Conservation (phyloP, 306 rosid genomes). For the Lupinus albus region DNA sequence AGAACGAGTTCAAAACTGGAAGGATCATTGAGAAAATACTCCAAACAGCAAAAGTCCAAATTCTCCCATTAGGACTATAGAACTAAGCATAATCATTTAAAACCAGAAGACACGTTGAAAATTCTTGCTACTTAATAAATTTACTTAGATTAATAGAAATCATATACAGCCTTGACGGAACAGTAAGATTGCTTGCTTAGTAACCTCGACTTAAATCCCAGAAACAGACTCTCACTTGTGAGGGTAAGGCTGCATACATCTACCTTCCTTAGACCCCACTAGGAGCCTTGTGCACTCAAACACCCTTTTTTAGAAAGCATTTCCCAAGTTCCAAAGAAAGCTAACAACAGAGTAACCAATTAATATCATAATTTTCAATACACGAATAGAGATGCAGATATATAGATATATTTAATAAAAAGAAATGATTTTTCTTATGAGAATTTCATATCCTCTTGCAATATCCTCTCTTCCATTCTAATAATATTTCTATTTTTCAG, state of each 20-base stretch:
- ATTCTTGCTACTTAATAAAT: not conserved
- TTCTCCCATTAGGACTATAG: constrained; percentile 5
- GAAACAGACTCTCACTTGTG: too few relatives aligned
- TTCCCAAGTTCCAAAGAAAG: constrained; percentile 4
- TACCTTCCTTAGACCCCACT: too few relatives aligned
- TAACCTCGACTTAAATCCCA: too few relatives aligned
- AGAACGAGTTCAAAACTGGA: not conserved
- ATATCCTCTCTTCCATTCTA: too few relatives aligned
- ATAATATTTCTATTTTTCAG: too few relatives aligned
- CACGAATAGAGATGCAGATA: not conserved
- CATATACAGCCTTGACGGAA: not conserved
- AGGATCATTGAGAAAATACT: not conserved
- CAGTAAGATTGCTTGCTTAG: too few relatives aligned
- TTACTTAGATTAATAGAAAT: not conserved
- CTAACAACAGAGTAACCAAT: not conserved
- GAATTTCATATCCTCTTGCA: too few relatives aligned
- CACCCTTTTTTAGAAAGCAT: too few relatives aligned
- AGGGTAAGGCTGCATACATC: too few relatives aligned
- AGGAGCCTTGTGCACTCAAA: too few relatives aligned
- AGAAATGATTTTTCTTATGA: not conserved
- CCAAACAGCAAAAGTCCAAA: constrained; percentile 7
- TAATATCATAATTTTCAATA: not conserved
- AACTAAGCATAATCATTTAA: constrained; percentile 14
- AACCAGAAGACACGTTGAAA: not conserved
- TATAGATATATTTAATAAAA: not conserved